These are phyloP conservation scores for Prillingera fragicola DNA, from an alignment of 1,284 basidiomycete species.

Conservation along the genomic window DNA sequence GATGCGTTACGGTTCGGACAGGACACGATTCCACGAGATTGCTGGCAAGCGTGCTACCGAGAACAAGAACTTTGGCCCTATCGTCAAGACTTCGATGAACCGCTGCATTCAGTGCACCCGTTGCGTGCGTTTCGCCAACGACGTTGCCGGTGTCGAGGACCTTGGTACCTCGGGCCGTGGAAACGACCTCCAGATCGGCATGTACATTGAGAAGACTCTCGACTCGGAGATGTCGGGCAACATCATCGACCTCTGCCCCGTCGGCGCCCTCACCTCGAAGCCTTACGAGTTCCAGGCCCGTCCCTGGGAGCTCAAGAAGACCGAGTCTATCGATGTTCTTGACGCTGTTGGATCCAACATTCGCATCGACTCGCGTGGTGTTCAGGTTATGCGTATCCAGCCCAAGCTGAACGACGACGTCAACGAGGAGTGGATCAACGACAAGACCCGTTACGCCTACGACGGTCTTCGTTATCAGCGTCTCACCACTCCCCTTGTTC, in stretches of 20 bases:
- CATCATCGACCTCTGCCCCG: conserved; percentile 89
- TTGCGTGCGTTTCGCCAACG: conserved; percentile 97
- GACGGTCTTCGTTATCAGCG: conserved; percentile 96
- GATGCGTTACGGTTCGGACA: conserved; percentile 97
- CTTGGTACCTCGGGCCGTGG: conserved; percentile 95
- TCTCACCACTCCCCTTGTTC: conserved; percentile 84
- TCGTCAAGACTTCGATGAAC: conserved; percentile 99
- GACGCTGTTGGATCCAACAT: conserved; percentile 99
- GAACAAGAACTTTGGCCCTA: conserved; percentile 95
- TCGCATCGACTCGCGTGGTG: conserved; percentile 89
- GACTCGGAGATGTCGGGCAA: conserved; percentile 97
- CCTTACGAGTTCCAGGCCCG: conserved; percentile 96
- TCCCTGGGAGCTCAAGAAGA: conserved; percentile 98
- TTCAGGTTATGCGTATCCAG: conserved; percentile 95
- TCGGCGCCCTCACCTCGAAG: conserved; percentile 96
- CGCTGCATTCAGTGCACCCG: conserved; percentile 99
- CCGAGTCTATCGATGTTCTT: conserved; percentile 94
- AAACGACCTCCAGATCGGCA: conserved; percentile 98
- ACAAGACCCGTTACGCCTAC: conserved; percentile 96
- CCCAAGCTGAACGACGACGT: conserved; percentile 96
- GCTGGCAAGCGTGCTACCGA: conserved; percentile 96
- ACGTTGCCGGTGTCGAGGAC: conserved; percentile 97
- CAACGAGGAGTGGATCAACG: conserved; percentile 99
- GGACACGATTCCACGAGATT: conserved; percentile 96
- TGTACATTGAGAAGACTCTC: conserved; percentile 96